These are phyloP conservation scores for Fusarium papillatum DNA, from an alignment of 2,329 filamentous ascomycete genomes.

Conservation along the genomic window DNA sequence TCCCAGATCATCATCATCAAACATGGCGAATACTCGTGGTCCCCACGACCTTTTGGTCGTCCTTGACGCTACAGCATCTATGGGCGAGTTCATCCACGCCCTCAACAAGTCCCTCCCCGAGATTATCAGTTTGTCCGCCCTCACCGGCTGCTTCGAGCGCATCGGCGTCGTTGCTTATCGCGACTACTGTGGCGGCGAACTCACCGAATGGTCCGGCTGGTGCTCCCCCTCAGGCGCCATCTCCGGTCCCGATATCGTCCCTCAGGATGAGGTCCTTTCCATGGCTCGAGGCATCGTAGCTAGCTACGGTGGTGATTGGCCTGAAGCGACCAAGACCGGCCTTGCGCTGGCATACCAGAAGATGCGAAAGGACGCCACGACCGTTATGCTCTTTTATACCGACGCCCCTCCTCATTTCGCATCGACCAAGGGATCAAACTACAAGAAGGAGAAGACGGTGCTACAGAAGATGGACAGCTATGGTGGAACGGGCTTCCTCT, in stretches of 20 bases:
- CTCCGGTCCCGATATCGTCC: constrained; percentile 32
- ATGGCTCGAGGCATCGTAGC: constrained; percentile 51
- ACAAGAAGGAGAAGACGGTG: constrained; percentile 43
- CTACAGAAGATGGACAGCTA: constrained; percentile 39
- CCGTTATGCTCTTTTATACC: constrained; percentile 62
- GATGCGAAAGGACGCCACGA: constrained; percentile 62
- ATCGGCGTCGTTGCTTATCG: constrained; percentile 65
- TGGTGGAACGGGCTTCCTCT: constrained; percentile 50
- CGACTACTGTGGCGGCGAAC: constrained; percentile 55
- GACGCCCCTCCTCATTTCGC: constrained; percentile 62
- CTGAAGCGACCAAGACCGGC: constrained; percentile 63
- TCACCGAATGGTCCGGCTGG: constrained; percentile 66
- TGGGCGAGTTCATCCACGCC: constrained; percentile 57
- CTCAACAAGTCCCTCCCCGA: constrained; percentile 62
- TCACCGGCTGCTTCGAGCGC: constrained; percentile 63
- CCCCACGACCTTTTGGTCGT: constrained; percentile 61
- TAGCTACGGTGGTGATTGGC: constrained; percentile 55
- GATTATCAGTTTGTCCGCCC: constrained; percentile 62
- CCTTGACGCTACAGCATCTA: constrained; percentile 61
- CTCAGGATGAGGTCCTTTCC: constrained; percentile 50
- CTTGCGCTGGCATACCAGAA: constrained; percentile 60
- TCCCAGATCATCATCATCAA: constrained; percentile 1
- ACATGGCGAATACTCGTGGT: constrained; percentile 31
- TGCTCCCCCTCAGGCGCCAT: constrained; percentile 41
- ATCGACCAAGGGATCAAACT: constrained; percentile 46